Evolutionary conservation across 306 rosid genomes (phyloP).

Genomic region (Cucumis sativus): DNA sequence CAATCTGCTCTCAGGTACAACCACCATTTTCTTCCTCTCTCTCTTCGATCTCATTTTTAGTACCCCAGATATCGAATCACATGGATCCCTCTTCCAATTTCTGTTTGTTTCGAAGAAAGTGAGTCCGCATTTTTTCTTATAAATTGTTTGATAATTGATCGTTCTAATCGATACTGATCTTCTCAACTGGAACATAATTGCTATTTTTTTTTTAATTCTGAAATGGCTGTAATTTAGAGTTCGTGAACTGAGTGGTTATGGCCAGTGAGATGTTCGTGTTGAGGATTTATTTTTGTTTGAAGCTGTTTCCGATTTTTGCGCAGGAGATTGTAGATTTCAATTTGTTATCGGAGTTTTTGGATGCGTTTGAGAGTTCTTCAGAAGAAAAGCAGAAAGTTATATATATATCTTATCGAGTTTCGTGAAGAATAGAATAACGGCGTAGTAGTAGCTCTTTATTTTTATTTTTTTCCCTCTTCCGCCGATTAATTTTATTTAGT

Average conservation of each 20-base stretch:
- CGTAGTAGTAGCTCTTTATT: not conserved
- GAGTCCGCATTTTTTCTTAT: not conserved
- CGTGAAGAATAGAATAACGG: constrained; percentile 8
- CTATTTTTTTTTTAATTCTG: not conserved
- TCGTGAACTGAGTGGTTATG: not conserved
- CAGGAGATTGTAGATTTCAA: not conserved
- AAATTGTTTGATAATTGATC: not conserved
- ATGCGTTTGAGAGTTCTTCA: not conserved
- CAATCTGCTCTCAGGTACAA: constrained; percentile 4
- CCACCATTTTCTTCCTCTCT: not conserved
- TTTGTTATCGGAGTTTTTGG: not conserved
- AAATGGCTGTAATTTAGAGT: not conserved
- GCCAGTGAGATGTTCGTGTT: not conserved
- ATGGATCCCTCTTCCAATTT: constrained; percentile 2
- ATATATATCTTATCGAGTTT: not conserved
- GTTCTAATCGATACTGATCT: not conserved
- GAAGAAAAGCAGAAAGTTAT: not conserved
- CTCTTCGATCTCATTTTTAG: not conserved
- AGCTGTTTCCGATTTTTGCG: not conserved
- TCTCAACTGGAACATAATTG: not conserved
- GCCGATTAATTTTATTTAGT: not conserved
- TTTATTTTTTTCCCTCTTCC: not conserved
- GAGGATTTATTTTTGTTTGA: not conserved
- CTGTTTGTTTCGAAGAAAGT: not conserved
- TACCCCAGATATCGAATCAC: not conserved